Percentiles rank a stretch among this genome's conserved stretches.
phyloP scores from a whole-genome alignment of 2,329 filamentous ascomycete species.

The Trichophaea hybrida region DNA sequence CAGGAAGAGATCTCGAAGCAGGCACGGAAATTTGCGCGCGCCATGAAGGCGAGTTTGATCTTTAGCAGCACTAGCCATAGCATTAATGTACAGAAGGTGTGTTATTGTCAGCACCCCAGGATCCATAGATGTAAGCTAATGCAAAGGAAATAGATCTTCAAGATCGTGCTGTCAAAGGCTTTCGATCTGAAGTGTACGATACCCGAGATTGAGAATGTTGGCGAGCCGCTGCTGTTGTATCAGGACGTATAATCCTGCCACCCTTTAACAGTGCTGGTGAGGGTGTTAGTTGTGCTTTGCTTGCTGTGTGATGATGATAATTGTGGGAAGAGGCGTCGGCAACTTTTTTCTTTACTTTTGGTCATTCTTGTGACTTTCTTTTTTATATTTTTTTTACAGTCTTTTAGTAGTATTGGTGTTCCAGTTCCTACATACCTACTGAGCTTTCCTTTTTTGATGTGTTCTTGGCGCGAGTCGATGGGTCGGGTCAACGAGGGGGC shows the following conservation, averaged over 20 bases:
- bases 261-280: too few species aligned
- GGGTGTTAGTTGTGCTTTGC: too few species aligned
- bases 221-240: constrained; percentile 87
- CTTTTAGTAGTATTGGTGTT: too few species aligned
- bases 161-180: constrained; percentile 95
- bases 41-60: constrained; percentile 93
- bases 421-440: too few species aligned
- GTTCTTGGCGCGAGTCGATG: too few species aligned
- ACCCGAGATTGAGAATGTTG: constrained; percentile 94
- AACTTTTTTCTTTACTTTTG: background rate
- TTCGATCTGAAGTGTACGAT: constrained; percentile 99
- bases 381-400: too few species aligned
- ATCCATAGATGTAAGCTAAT: background rate
- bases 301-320: background rate
- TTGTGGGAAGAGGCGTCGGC: background rate
- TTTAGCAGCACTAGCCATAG: constrained; percentile 98
- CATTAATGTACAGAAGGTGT: constrained; percentile 98
- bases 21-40: constrained; percentile 63
- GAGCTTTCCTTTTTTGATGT: too few species aligned
- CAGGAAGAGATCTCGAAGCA: constrained; percentile 93
- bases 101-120: background rate
- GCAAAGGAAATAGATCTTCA: constrained; percentile 66
- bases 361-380: too few species aligned
- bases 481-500: too few species aligned
- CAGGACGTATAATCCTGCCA: constrained; percentile 35